A percentile compares a stretch with the other conserved stretches of the same genome.
Conservation (phyloP, 306 rosid species). For the Vigna reflexopilosa region DNA sequence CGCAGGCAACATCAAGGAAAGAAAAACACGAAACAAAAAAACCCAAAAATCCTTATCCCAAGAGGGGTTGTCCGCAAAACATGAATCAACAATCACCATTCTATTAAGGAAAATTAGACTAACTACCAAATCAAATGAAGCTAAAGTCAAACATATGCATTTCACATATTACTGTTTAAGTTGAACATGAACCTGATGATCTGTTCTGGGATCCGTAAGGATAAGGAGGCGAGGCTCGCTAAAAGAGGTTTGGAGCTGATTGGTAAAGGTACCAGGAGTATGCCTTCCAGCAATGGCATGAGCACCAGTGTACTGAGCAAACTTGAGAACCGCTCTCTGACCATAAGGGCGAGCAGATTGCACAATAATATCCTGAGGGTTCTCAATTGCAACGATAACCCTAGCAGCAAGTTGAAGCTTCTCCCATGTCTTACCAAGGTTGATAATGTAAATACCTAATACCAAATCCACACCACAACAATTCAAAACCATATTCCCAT, state of each 20-base stretch:
- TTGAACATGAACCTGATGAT: constrained; percentile 69
- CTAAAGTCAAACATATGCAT: neutral
- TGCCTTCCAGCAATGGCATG: constrained; percentile 90
- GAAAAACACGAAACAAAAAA: neutral
- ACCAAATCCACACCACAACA: neutral
- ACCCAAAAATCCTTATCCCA: too few relatives aligned
- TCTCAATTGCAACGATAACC: constrained; percentile 83
- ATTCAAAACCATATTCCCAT: neutral
- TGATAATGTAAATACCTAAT: constrained; percentile 79
- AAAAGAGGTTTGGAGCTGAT: constrained; percentile 88
- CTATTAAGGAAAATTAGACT: too few relatives aligned
- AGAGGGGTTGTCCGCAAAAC: too few relatives aligned
- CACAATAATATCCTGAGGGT: constrained; percentile 80
- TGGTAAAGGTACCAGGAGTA: constrained; percentile 91
- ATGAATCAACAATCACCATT: too few relatives aligned
- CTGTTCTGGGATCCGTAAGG: constrained; percentile 93
- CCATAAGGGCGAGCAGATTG: constrained; percentile 89
- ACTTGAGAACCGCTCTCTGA: constrained; percentile 84
- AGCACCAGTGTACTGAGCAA: constrained; percentile 84
- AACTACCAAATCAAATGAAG: neutral
- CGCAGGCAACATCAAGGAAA: neutral
- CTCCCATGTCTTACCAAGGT: constrained; percentile 86
- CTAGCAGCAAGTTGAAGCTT: constrained; percentile 86
- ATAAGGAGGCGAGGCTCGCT: constrained; percentile 92
- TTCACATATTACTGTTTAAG: too few relatives aligned